Evolutionary conservation across 345 rosid species (phyloP).

Genomic region (Arabis alpina): DNA sequence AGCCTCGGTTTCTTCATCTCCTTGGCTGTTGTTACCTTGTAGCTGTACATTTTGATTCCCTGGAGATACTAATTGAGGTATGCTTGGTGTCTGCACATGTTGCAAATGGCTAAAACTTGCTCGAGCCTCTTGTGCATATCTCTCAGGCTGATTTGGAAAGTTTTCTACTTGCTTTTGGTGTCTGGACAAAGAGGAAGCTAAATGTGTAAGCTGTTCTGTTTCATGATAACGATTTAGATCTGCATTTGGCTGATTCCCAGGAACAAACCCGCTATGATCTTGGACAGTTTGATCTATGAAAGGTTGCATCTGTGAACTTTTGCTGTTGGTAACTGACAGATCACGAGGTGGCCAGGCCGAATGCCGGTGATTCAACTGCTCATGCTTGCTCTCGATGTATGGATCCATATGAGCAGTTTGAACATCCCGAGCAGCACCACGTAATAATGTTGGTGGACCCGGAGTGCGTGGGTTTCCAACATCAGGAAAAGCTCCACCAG

Average conservation of each 20-base stretch:
- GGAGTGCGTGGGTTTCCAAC: conserved; percentile 41
- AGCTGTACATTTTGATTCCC: conserved; percentile 45
- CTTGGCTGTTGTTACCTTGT: conserved; percentile 47
- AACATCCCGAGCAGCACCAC: conserved; percentile 43
- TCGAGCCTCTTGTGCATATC: conserved; percentile 48
- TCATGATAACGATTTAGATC: conserved; percentile 48
- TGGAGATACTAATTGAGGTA: conserved; percentile 40
- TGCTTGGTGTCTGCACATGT: conserved; percentile 45
- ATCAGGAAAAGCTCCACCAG: conserved; percentile 34
- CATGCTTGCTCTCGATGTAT: conserved; percentile 50
- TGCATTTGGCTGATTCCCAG: conserved; percentile 45
- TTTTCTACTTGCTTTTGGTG: conserved; percentile 59
- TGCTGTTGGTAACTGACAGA: conserved; percentile 41
- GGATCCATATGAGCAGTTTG: conserved; percentile 45
- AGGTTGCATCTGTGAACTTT: conserved; percentile 51
- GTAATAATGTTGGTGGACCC: conserved; percentile 42
- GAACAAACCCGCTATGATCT: conserved; percentile 42
- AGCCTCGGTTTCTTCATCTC: conserved; percentile 65
- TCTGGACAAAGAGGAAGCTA: conserved; percentile 70
- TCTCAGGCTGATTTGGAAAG: conserved; percentile 48
- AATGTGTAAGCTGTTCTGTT: conserved; percentile 65
- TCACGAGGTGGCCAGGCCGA: conserved; percentile 54
- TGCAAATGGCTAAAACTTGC: conserved; percentile 57
- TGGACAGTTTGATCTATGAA: conserved; percentile 40
- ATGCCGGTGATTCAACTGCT: conserved; percentile 45